These are phyloP conservation scores for Leptosphaerulina australis DNA, from an alignment of 2,329 filamentous ascomycete species.

Conservation along the genomic window DNA sequence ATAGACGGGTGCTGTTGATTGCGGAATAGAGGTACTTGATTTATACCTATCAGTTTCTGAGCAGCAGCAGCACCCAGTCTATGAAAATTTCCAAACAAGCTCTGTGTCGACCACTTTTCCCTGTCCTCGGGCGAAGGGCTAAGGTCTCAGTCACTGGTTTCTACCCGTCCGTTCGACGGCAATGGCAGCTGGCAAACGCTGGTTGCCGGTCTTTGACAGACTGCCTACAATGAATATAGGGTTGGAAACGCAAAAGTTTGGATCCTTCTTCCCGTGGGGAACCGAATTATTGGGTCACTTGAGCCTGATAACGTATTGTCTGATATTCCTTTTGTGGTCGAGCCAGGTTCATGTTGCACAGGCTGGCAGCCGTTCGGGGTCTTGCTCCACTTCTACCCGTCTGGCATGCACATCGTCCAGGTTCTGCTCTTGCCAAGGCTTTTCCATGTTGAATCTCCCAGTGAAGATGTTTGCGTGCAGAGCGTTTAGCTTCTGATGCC, in stretches of 20 bases:
- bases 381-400: neutral
- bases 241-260: neutral
- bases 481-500: no score
- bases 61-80: neutral
- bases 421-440: no score
- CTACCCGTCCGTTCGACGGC: conserved; percentile 9
- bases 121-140: conserved; percentile 14
- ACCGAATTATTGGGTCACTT: neutral
- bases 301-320: neutral
- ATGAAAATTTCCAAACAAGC: conserved; percentile 22
- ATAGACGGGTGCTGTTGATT: neutral
- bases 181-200: conserved; percentile 16
- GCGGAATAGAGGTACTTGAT: neutral
- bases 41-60: neutral
- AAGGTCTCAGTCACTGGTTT: neutral
- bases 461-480: no score
- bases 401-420: neutral
- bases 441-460: no score
- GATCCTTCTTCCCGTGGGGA: neutral
- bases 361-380: neutral
- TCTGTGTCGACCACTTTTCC: conserved; percentile 19
- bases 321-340: neutral
- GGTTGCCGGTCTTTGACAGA: conserved; percentile 1
- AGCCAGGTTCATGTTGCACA: neutral
- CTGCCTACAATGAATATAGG: neutral